Evolutionary conservation across 2,329 filamentous ascomycete species (phyloP), one percentile per base, ranked within the genome.

Genomic region (Xylariaceae sp.): DNA sequence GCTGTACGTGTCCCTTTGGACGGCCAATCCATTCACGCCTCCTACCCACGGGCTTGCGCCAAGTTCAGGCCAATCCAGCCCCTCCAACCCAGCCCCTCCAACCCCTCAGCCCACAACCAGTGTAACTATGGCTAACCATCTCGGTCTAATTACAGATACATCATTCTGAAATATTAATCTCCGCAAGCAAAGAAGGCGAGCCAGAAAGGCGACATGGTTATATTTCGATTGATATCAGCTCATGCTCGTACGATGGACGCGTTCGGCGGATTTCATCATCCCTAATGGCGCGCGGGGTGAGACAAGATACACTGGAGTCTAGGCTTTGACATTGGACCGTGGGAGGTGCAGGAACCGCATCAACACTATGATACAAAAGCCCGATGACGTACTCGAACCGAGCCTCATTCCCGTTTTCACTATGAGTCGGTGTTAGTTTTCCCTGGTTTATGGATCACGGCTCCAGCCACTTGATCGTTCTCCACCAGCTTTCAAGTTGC

Each of bases 91-190:
- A 40, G 31, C 31, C 47, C 34, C 8, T 11, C 19, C 12, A 9
- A 4, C 35, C 27, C 47, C 31, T 40, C n/a, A 12, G 31, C 45
- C 54, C 47, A 54, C 47, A 26, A 27, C 43, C 19, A 40, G 44
- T 32, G 34, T 29, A 12, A 11, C 27, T 8, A 9, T 50, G 35
- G 50, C 57, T 61, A 55, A 59, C 35, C 32, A 41, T 48, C 9
- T 41, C 42, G 30, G 41, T 5, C 35, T 50, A 19, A 19, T 19
- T 61, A 37, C 67, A 85, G 83, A 62, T 85, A 89, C 79, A 88
- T 89, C 69, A 89, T 89, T 65, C 77, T 89, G 64, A 89, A 88
- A 73, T 88, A 87, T 70, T 89, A 86, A 63, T 53, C 50, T 26
- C 32, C 26, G 37, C 29, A 37, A 42, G n/a, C n/a, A 49, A 42